Percentiles rank a stretch among this genome's conserved stretches.
phyloP scores from a whole-genome alignment of 768 basidiomycete genomes.

The Mrakia blollopis region DNA sequence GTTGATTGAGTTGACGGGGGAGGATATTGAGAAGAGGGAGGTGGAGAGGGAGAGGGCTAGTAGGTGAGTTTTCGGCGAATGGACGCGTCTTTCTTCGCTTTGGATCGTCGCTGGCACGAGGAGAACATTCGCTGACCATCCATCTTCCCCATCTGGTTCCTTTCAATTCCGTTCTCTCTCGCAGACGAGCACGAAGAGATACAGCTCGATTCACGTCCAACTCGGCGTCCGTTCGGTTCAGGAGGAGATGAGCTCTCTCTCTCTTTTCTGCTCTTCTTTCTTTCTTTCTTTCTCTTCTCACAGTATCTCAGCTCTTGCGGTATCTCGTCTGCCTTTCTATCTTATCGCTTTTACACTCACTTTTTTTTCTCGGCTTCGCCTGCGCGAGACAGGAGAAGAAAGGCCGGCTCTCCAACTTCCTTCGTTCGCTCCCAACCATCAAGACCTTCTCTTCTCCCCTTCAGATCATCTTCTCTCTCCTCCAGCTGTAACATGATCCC shows the following conservation, averaged over 20 bases:
- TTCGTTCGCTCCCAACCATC: too few relatives aligned
- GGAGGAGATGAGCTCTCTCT: not conserved
- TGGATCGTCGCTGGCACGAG: too few relatives aligned
- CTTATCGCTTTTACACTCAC: too few relatives aligned
- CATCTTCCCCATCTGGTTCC: not conserved
- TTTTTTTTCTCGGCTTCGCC: too few relatives aligned
- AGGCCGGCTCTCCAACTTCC: too few relatives aligned
- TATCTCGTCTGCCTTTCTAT: too few relatives aligned
- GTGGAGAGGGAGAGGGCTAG: conserved; percentile 76
- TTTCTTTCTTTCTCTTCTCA: too few relatives aligned
- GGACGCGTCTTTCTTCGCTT: not conserved
- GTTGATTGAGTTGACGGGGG: conserved; percentile 77
- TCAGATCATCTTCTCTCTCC: too few relatives aligned
- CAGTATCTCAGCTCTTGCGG: too few relatives aligned
- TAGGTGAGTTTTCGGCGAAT: conserved; percentile 14
- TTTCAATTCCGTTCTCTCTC: not conserved
- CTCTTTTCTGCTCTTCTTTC: not conserved
- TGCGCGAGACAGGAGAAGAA: too few relatives aligned
- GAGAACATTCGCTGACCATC: not conserved
- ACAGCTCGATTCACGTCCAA: conserved; percentile 26
- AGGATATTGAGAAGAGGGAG: conserved; percentile 88
- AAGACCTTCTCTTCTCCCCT: too few relatives aligned
- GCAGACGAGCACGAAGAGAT: conserved; percentile 29
- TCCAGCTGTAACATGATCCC: too few relatives aligned
- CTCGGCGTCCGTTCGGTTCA: not conserved